phyloP scores from a whole-genome alignment of 2,329 filamentous ascomycete species.

The Pseudogymnoascus pannorum region DNA sequence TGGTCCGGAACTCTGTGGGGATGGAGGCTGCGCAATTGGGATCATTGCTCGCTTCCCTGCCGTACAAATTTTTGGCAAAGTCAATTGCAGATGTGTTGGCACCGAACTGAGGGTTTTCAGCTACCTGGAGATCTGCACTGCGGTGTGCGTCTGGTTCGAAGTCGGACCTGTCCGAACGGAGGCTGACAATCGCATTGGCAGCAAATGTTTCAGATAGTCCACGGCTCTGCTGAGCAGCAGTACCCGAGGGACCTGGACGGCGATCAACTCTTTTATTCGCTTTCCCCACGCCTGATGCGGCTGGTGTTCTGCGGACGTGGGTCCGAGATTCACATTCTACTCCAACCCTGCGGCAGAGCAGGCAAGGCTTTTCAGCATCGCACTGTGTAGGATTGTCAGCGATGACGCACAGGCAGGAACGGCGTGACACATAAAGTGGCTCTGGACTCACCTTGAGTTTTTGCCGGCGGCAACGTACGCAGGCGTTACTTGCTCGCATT shows the following conservation, averaged over 20 bases:
- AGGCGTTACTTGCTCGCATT: neutral
- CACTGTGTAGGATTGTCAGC: neutral
- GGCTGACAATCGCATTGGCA: neutral
- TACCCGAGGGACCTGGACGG: neutral
- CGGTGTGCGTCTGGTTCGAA: neutral
- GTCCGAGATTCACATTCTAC: neutral
- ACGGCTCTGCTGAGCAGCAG: neutral
- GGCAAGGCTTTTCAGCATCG: neutral
- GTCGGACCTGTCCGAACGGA: neutral
- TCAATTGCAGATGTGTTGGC: neutral
- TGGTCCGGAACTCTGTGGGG: neutral
- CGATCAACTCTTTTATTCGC: neutral
- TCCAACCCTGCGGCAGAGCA: neutral
- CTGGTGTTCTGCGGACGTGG: neutral
- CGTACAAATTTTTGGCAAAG: neutral
- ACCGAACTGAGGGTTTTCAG: neutral
- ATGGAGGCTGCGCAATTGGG: neutral
- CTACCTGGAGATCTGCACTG: neutral
- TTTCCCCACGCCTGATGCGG: neutral
- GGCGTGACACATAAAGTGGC: neutral
- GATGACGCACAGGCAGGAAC: neutral
- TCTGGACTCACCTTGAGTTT: neutral
- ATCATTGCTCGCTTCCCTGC: neutral
- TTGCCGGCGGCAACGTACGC: neutral
- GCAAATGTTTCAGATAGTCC: neutral